Base-by-base conservation (phyloP, 1,284 basidiomycete genomes). In the Lentinula novae-zelandiae region DNA sequence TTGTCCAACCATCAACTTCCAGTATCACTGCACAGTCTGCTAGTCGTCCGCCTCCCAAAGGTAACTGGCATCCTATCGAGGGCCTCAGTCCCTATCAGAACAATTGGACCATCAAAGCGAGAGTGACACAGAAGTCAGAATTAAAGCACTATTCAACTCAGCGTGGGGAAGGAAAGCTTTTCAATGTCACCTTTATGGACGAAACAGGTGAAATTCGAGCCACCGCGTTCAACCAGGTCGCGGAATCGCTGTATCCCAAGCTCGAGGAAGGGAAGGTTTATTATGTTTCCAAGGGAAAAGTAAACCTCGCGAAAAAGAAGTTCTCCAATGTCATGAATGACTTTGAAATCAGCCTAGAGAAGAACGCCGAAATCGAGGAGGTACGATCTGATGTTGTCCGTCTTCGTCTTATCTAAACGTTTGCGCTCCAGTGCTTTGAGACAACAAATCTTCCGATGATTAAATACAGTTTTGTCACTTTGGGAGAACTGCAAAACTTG, bases 81-180 rank as follows among this genome's bases (percentile, higher is more conserved):
- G 92, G 90, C 5, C 83, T 99, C 54, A 96, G 92, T 68, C 97
- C 96, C 6, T 99, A 98, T 72, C 94, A 97, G 75, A 98, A 97
- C 78, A 96, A 95, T 71, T 97, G 95, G 96, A 96, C 93, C 2
- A 98, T 99, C 82, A 96, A 95, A 72, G 97, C 95, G 27, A 89
- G 95, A 55, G 94, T 98, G 52, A 93, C 88, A 2, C 86, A 92
- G 68, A 98, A 96, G 76, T 87, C 87, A 0, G 96, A 98, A 0
- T 87, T 99, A 70, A 91, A 86, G 69, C 85, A 87, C 50, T 99
- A 91, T 87, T 92, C 92, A 4, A 99, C 97, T 72, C 80, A 84
- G 66, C 84, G 89, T 10, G 97, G 97, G 53, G 97, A 98, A 68
- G 97, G 97, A 50, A 96, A 98, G 72, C 79, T 99, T 6, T 99